Evolutionary conservation across 805 yeast genomes (phyloP).

Genomic region (Wickerhamiella hasegawae): DNA sequence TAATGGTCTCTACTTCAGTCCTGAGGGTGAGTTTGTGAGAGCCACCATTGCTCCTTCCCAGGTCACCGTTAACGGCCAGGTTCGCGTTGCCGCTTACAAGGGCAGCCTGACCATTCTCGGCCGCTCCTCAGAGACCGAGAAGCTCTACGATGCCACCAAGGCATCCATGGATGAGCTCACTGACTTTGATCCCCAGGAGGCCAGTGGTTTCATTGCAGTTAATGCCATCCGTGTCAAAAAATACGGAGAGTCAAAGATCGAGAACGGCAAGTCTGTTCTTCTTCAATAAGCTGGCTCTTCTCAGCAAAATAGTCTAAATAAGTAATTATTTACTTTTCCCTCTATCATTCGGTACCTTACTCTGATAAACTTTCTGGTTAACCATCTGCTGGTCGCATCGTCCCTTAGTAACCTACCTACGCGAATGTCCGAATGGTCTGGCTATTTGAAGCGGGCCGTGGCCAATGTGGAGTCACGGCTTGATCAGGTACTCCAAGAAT

Average conservation of each 20-base stretch:
- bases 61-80: conserved; percentile 88
- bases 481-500: conserved; percentile 25
- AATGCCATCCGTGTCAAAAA: conserved; percentile 97
- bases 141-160: conserved; percentile 93
- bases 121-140: conserved; percentile 90
- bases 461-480: conserved; percentile 26
- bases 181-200: conserved; percentile 93
- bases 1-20: conserved; percentile 96
- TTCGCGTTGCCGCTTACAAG: conserved; percentile 86
- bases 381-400: no score
- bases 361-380: no score
- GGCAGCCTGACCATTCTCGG: conserved; percentile 76
- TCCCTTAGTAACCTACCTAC: no score
- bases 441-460: conserved; percentile 25
- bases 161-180: conserved; percentile 99
- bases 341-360: no score
- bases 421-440: conserved; percentile 18
- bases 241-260: conserved; percentile 90
- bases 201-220: conserved; percentile 93
- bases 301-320: no score
- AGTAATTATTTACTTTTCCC: no score
- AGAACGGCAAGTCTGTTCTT: conserved; percentile 34
- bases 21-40: conserved; percentile 94
- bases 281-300: no score
- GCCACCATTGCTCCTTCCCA: conserved; percentile 72